A percentile compares a stretch with the other conserved stretches of the same genome.
These are phyloP conservation scores for Vaucheria bursata DNA, from an alignment of 352 stramenopile genomes.

Conservation along the genomic window DNA sequence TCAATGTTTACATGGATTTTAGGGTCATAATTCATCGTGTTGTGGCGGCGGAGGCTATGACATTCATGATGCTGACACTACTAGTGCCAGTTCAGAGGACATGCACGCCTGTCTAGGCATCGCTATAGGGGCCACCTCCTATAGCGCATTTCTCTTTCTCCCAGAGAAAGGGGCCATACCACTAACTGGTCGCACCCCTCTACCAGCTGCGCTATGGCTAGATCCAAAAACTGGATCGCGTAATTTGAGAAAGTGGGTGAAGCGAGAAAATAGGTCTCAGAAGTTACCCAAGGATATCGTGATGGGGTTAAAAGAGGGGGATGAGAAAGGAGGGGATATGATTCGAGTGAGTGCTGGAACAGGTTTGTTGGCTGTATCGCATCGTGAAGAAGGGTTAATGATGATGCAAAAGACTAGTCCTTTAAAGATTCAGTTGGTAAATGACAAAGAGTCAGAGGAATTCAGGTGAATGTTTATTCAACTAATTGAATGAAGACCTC, in stretches of 20 bases:
- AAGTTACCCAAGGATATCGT: not conserved
- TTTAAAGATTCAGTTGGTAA: too few species aligned
- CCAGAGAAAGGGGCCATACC: slow-evolving; percentile 21
- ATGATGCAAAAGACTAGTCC: not conserved
- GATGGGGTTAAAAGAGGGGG: not conserved
- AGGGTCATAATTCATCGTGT: not conserved
- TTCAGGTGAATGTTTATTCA: too few species aligned
- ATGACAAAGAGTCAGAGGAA: too few species aligned
- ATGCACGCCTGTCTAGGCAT: slow-evolving; percentile 27
- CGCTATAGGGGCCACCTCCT: slow-evolving; percentile 21
- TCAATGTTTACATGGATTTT: not conserved
- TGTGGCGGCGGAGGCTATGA: slow-evolving; percentile 25
- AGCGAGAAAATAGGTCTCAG: not conserved
- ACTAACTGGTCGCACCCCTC: slow-evolving; percentile 18
- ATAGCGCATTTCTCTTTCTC: slow-evolving; percentile 31
- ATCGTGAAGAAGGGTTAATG: not conserved
- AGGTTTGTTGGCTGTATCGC: not conserved
- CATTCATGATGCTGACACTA: slow-evolving; percentile 15
- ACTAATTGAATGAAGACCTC: too few species aligned
- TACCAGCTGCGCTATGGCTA: slow-evolving; percentile 21
- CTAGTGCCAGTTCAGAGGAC: slow-evolving; percentile 15
- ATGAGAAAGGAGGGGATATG: not conserved
- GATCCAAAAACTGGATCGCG: slow-evolving; percentile 31
- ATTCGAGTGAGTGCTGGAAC: not conserved
- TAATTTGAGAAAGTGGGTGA: slow-evolving; percentile 26